These are phyloP conservation scores for Pyrenophora graminea DNA, from an alignment of 2,329 filamentous ascomycete genomes.

Conservation along the genomic window DNA sequence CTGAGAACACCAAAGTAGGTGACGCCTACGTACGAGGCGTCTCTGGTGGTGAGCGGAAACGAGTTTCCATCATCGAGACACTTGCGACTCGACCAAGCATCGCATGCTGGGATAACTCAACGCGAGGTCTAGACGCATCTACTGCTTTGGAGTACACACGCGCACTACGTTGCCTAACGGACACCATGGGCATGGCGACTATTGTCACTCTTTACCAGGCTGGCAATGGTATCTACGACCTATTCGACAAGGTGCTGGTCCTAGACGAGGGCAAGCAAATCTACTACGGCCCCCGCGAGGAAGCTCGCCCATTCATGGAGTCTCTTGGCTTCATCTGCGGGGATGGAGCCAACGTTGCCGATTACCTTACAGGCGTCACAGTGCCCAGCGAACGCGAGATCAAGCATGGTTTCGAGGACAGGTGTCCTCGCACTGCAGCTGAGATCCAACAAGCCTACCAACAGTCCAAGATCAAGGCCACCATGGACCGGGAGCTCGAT, in stretches of 20 bases:
- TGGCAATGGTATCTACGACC: slow-evolving; percentile 57
- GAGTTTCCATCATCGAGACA: slow-evolving; percentile 70
- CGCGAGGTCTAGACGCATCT: slow-evolving; percentile 42
- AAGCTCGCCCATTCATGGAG: slow-evolving; percentile 69
- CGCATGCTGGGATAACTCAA: slow-evolving; percentile 55
- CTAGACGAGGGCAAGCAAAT: slow-evolving; percentile 77
- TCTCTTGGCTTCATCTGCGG: slow-evolving; percentile 68
- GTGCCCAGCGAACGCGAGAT: slow-evolving; percentile 50
- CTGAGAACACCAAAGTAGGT: slow-evolving; percentile 67
- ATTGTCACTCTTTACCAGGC: slow-evolving; percentile 62
- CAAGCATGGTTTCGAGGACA: slow-evolving; percentile 44
- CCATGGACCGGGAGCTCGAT: slow-evolving; percentile 61
- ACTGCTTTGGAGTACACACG: slow-evolving; percentile 61
- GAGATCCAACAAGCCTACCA: slow-evolving; percentile 55
- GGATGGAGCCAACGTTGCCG: slow-evolving; percentile 67
- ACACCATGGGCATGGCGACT: slow-evolving; percentile 55
- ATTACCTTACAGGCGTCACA: slow-evolving; percentile 77
- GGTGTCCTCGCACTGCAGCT: slow-evolving; percentile 49
- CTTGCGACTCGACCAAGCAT: slow-evolving; percentile 63
- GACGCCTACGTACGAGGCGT: slow-evolving; percentile 69
- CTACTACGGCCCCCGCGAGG: slow-evolving; percentile 66
- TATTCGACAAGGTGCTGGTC: slow-evolving; percentile 74
- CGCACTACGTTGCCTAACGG: slow-evolving; percentile 55
- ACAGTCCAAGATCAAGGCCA: slow-evolving; percentile 53
- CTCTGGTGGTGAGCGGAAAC: slow-evolving; percentile 69